Base-by-base conservation (phyloP, 768 basidiomycete species). In the Dacryopinax primogenitus region DNA sequence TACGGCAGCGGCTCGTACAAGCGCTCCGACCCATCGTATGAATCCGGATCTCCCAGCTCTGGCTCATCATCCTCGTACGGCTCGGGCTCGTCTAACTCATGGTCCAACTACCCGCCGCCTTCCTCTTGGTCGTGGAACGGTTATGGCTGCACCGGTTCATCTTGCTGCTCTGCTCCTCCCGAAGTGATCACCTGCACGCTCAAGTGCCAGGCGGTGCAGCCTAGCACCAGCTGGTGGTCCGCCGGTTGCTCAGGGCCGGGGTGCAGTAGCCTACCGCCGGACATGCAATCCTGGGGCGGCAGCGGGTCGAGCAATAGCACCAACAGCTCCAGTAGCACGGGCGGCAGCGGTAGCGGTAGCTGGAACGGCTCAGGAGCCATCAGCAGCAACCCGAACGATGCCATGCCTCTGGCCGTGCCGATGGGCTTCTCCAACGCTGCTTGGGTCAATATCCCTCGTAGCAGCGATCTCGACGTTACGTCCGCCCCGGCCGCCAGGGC, bases 111-210 rank as follows among this genome's bases (percentile, higher is more conserved):
- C 26, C 51, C 51, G 4, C 51, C 51, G 9, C 51, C 51, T 30
- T 58, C 51, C 51, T 58, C 51, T 30, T 58, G 51, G 51, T 58
- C 51, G 26, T 58, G 26, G 13, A 58, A 58, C 51, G 51, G 51
- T 30, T 58, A 6, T 6, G 51, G 51, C 26, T 58, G 51, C 51
- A 4, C 11, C 2, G 51, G 51, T 30, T 58, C 51, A 11, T 58
- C 51, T 30, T 58, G 51, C 51, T 13, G 11, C 51, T 58, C 51
- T 30, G 26, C 51, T 3, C 51, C 51, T 3, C 51, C 51, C 13
- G 51, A 58, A 58, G 51, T 58, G 13, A 30, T 58, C 13, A 32
- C 23, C 51, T 58, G 51, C 26, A 58, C 51, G 7, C 51, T 58
- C 51, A 58, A 58, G 30, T 58, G 51, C 18, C 51, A 58, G 26